phyloP scores from a whole-genome alignment of 176 grass and related monocot species.

The Dactylis glomerata region DNA sequence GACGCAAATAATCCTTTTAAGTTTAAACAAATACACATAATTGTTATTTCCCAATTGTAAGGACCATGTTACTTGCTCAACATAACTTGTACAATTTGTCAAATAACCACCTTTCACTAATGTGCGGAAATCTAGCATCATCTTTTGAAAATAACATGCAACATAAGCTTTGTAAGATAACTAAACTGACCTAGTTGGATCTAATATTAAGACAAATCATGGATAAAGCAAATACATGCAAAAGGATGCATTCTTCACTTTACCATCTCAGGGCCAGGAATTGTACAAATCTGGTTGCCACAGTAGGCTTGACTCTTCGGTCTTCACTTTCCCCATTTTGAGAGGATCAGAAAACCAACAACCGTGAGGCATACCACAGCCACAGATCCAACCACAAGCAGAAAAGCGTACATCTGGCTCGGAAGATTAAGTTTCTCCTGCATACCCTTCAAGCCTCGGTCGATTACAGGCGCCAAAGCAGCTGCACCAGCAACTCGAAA shows the following conservation, averaged over 20 bases:
- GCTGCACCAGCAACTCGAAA: constrained; percentile 54
- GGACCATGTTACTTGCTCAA: neutral
- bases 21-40: neutral
- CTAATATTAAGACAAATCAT: neutral
- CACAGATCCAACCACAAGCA: constrained; percentile 45
- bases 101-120: neutral
- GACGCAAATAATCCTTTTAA: neutral
- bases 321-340: constrained; percentile 60
- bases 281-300: neutral
- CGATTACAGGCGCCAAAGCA: constrained; percentile 46
- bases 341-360: constrained; percentile 57
- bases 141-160: neutral
- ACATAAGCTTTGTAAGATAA: neutral
- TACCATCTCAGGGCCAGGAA: neutral
- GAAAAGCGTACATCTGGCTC: constrained; percentile 45
- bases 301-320: constrained; percentile 7
- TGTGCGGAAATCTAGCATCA: constrained; percentile 3
- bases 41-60: neutral
- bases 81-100: constrained; percentile 6
- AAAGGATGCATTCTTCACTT: constrained; percentile 3
- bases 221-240: neutral
- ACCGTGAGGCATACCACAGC: constrained; percentile 37
- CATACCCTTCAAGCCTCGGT: constrained; percentile 43
- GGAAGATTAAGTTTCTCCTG: constrained; percentile 55
- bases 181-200: constrained; percentile 3